Conservation (phyloP, 306 rosid genomes). For the Dicorynia guianensis region DNA sequence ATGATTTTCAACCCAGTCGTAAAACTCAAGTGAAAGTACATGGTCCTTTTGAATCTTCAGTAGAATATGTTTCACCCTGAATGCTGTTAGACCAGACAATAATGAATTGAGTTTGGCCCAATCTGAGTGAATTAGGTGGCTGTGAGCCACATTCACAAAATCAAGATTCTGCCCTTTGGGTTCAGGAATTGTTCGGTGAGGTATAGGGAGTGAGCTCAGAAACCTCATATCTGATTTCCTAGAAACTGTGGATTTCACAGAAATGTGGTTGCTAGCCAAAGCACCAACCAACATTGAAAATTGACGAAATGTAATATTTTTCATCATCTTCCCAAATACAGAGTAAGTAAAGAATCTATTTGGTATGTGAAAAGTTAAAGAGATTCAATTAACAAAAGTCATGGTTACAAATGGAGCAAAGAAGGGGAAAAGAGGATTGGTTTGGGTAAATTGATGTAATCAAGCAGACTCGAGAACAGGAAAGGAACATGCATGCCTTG, state of each 20-base stretch:
- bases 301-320: constrained; percentile 41
- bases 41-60: constrained; percentile 65
- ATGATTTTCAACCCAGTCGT: constrained; percentile 66
- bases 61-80: constrained; percentile 69
- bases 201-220: constrained; percentile 58
- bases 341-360: background rate
- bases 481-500: background rate
- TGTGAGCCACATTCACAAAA: constrained; percentile 69
- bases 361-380: background rate
- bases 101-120: constrained; percentile 71
- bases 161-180: constrained; percentile 84
- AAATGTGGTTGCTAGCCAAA: constrained; percentile 33
- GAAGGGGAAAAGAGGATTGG: background rate
- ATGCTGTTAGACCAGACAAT: constrained; percentile 57
- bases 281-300: constrained; percentile 50
- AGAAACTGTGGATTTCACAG: constrained; percentile 33
- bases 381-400: background rate
- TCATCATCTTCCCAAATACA: constrained; percentile 8
- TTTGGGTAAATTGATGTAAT: background rate
- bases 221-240: constrained; percentile 31
- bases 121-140: constrained; percentile 78
- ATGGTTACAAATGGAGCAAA: background rate
- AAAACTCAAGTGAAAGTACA: constrained; percentile 76
- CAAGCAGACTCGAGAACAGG: background rate
- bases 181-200: constrained; percentile 71